Evolutionary conservation across 495 filamentous ascomycete species (phyloP).

Genomic region (Penicillium daleae): DNA sequence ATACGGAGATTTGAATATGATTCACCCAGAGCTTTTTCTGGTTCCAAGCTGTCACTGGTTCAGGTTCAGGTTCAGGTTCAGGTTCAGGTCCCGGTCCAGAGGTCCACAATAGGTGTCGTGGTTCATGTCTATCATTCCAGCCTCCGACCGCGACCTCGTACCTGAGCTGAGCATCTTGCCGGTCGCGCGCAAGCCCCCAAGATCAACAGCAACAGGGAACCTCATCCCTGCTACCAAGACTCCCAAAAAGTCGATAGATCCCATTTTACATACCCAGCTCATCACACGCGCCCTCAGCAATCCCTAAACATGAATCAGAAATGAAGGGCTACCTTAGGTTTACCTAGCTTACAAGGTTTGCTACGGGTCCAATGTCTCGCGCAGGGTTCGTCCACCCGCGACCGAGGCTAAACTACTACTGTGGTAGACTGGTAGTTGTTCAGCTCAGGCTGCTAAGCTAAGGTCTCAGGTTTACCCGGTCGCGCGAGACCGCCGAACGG

Average conservation of each 20-base stretch:
- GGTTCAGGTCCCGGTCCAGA: background rate
- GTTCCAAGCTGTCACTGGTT: background rate
- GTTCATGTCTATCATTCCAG: background rate
- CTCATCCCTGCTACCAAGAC: background rate
- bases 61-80: too few species aligned
- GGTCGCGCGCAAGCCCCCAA: conserved; percentile 1
- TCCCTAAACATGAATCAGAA: background rate
- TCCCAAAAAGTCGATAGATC: background rate
- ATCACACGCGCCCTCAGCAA: background rate
- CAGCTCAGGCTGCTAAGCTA: background rate
- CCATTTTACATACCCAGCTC: background rate
- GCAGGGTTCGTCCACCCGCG: conserved; percentile 1
- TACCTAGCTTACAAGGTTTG: too few species aligned
- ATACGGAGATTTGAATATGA: background rate
- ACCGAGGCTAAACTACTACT: conserved; percentile 8
- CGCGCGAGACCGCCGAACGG: background rate
- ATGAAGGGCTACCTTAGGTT: background rate
- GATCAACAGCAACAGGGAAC: background rate
- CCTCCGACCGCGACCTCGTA: background rate
- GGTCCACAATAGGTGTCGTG: background rate
- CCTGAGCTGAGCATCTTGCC: background rate
- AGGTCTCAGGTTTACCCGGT: conserved; percentile 6
- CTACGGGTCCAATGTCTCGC: background rate
- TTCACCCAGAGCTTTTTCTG: background rate
- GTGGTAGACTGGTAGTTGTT: too few species aligned